Evolutionary conservation across 345 rosid species (phyloP).

Genomic region (Brassica cretica): DNA sequence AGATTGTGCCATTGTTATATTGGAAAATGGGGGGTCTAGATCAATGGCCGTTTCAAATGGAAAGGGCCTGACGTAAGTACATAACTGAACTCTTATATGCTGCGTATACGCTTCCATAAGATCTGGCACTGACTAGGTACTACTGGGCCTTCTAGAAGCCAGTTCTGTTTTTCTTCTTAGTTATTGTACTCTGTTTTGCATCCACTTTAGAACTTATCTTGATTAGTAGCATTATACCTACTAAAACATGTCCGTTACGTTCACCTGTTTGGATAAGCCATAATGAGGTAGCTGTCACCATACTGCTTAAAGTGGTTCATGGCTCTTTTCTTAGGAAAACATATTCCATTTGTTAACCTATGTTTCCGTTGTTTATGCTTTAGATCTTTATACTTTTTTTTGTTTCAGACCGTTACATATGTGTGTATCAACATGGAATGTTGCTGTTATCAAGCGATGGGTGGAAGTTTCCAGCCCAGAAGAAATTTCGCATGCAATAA

Average conservation of each 20-base stretch:
- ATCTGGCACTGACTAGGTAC: conserved; percentile 8
- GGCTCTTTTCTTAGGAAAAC: background rate
- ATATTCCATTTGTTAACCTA: conserved; percentile 11
- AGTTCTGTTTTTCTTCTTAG: background rate
- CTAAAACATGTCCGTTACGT: background rate
- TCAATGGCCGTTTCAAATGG: conserved; percentile 85
- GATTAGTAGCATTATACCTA: conserved; percentile 3
- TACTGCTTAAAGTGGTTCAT: conserved; percentile 10
- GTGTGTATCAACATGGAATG: conserved; percentile 86
- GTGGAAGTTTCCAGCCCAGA: conserved; percentile 70
- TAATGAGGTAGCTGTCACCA: background rate
- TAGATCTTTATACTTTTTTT: conserved; percentile 10
- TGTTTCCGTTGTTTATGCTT: conserved; percentile 12
- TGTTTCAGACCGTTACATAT: conserved; percentile 84
- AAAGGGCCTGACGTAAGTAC: conserved; percentile 76
- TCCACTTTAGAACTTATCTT: conserved; percentile 3
- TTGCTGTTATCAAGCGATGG: conserved; percentile 92
- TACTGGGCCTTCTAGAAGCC: background rate
- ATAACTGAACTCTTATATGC: conserved; percentile 13
- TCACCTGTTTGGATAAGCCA: conserved; percentile 7
- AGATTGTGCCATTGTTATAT: conserved; percentile 85
- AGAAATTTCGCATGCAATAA: conserved; percentile 73
- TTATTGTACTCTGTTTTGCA: conserved; percentile 6
- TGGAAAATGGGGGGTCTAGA: conserved; percentile 87
- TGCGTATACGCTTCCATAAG: conserved; percentile 8